Conservation (phyloP, 1,284 basidiomycete genomes). For the Termitomyces sp. region DNA sequence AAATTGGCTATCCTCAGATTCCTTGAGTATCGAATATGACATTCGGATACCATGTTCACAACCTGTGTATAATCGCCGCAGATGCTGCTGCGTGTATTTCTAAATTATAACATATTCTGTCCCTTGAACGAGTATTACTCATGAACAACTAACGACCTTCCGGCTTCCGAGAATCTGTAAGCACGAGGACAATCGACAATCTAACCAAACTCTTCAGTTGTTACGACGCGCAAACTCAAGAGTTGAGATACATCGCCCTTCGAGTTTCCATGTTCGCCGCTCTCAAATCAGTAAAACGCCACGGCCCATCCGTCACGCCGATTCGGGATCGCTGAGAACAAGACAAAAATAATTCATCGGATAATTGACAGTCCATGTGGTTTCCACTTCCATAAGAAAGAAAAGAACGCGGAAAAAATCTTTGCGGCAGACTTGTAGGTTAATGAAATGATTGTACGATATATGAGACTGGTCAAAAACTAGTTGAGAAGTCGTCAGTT, state of each 20-base stretch:
- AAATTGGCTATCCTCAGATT: neutral
- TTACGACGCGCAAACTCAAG: neutral
- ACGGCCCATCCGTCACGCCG: neutral
- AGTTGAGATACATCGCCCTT: neutral
- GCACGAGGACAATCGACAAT: neutral
- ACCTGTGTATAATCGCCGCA: neutral
- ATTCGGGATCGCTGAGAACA: neutral
- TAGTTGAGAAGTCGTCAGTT: neutral
- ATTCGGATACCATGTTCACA: neutral
- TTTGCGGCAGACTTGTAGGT: neutral
- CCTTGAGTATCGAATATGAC: neutral
- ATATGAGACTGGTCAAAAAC: too few relatives aligned
- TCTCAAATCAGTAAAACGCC: too few relatives aligned
- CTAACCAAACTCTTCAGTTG: neutral
- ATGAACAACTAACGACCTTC: neutral
- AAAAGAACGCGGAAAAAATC: neutral
- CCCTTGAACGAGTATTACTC: neutral
- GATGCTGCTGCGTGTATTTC: neutral
- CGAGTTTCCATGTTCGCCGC: neutral
- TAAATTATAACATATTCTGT: neutral
- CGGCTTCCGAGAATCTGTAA: neutral
- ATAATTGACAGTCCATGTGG: neutral
- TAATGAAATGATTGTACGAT: neutral
- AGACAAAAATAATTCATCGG: neutral
- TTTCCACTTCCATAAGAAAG: neutral